These are phyloP conservation scores for Telopea speciosissima DNA, from an alignment of 177 flowering plant species.

Conservation along the genomic window DNA sequence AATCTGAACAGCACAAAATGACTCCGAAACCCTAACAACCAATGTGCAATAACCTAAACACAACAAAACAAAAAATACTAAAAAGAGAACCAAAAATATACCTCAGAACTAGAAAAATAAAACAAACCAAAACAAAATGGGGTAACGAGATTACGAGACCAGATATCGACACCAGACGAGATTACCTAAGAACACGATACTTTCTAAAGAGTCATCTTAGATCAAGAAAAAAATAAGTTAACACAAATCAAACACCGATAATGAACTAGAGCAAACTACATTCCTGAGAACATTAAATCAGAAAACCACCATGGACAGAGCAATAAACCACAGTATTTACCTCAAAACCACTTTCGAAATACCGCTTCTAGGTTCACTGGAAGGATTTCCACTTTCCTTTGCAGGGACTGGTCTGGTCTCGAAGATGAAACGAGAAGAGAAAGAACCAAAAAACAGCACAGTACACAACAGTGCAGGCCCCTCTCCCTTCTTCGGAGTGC, in stretches of 20 bases:
- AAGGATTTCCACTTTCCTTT: neutral
- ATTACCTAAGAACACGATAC: neutral
- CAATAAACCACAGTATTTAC: neutral
- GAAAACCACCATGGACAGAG: neutral
- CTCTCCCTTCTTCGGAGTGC: too few relatives aligned
- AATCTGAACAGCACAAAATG: neutral
- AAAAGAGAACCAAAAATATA: too few relatives aligned
- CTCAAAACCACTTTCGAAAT: conserved; percentile 4
- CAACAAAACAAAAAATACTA: too few relatives aligned
- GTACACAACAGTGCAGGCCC: too few relatives aligned
- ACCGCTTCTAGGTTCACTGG: neutral
- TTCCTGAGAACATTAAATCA: neutral
- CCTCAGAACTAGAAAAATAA: too few relatives aligned
- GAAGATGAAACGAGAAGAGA: too few relatives aligned
- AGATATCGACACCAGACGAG: neutral
- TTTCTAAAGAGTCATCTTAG: neutral
- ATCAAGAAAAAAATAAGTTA: neutral
- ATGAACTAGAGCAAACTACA: neutral
- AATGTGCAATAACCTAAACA: neutral
- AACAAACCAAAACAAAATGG: too few relatives aligned
- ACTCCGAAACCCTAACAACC: neutral
- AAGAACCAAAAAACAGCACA: too few relatives aligned
- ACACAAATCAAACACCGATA: neutral
- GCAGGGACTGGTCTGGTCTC: too few relatives aligned
- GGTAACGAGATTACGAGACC: neutral